These are phyloP conservation scores for Blastobotrys peoriensis DNA, from an alignment of 805 yeast genomes.

Conservation along the genomic window DNA sequence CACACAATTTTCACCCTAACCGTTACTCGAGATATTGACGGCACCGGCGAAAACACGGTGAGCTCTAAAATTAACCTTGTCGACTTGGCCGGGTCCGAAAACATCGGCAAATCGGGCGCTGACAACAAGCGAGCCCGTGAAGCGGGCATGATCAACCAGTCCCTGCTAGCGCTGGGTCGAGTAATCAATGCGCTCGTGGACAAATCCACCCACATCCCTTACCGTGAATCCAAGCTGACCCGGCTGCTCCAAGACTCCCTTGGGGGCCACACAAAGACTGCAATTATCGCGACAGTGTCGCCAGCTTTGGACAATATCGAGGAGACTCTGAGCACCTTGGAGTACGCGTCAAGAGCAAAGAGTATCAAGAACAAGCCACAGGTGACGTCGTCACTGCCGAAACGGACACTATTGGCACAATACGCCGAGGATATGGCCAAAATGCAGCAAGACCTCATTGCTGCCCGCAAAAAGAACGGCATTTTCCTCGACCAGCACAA, in stretches of 20 bases:
- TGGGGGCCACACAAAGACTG: slow-evolving; percentile 85
- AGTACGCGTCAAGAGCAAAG: slow-evolving; percentile 83
- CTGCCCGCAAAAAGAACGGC: slow-evolving; percentile 62
- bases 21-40: slow-evolving; percentile 49
- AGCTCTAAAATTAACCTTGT: slow-evolving; percentile 65
- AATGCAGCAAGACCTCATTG: slow-evolving; percentile 53
- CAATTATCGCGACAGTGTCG: slow-evolving; percentile 79
- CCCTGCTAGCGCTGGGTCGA: slow-evolving; percentile 78
- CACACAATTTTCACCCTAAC: slow-evolving; percentile 70
- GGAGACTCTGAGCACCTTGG: slow-evolving; percentile 79
- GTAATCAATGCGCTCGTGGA: slow-evolving; percentile 74
- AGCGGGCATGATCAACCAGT: slow-evolving; percentile 89
- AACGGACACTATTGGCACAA: slow-evolving; percentile 50
- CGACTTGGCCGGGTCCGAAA: slow-evolving; percentile 94
- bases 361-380: slow-evolving; percentile 71
- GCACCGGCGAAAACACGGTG: slow-evolving; percentile 43
- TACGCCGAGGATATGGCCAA: slow-evolving; percentile 49
- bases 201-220: slow-evolving; percentile 68
- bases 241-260: slow-evolving; percentile 73
- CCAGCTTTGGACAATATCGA: slow-evolving; percentile 74
- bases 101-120: slow-evolving; percentile 83
- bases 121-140: slow-evolving; percentile 80
- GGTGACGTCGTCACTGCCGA: slow-evolving; percentile 35
- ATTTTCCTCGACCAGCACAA: slow-evolving; percentile 53
- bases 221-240: slow-evolving; percentile 77